Conservation (phyloP, 2,329 filamentous ascomycete genomes). For the Botrytis paeoniae region DNA sequence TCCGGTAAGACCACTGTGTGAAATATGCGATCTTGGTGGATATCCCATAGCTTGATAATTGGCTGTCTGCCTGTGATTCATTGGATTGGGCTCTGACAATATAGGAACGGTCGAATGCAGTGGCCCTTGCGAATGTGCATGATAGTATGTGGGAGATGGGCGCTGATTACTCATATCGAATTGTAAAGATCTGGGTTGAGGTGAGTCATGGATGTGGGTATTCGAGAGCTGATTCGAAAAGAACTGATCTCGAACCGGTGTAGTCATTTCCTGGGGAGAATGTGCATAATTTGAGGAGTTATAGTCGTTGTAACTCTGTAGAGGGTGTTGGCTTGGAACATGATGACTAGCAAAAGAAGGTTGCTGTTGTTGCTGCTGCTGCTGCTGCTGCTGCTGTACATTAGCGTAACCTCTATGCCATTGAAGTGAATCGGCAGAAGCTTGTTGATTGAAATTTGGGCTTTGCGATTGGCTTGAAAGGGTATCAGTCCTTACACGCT, state of each 20-base stretch:
- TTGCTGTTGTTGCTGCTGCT: constrained; percentile 11
- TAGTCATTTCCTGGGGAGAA: constrained; percentile 18
- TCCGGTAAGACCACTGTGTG: not conserved
- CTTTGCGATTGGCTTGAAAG: constrained; percentile 7
- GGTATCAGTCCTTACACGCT: constrained; percentile 4
- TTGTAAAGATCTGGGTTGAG: constrained; percentile 13
- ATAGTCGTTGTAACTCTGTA: constrained; percentile 16
- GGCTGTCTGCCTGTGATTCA: constrained; percentile 4
- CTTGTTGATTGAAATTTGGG: constrained; percentile 8
- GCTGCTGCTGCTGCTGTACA: not conserved
- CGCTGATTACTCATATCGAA: constrained; percentile 15
- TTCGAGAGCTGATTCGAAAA: constrained; percentile 14
- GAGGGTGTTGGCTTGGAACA: constrained; percentile 7
- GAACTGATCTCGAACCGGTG: constrained; percentile 16
- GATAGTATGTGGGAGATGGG: constrained; percentile 11
- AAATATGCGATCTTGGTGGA: constrained; percentile 2
- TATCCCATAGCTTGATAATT: constrained; percentile 9
- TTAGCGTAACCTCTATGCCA: constrained; percentile 8
- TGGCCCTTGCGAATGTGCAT: constrained; percentile 3
- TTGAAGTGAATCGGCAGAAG: not conserved
- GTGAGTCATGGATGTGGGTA: constrained; percentile 15
- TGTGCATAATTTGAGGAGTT: constrained; percentile 19
- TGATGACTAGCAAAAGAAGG: constrained; percentile 11
- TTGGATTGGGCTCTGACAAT: constrained; percentile 4
- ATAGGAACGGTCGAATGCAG: constrained; percentile 6